Evolutionary conservation across 2,329 filamentous ascomycete species (phyloP).

Genomic region (Fusarium sp.): DNA sequence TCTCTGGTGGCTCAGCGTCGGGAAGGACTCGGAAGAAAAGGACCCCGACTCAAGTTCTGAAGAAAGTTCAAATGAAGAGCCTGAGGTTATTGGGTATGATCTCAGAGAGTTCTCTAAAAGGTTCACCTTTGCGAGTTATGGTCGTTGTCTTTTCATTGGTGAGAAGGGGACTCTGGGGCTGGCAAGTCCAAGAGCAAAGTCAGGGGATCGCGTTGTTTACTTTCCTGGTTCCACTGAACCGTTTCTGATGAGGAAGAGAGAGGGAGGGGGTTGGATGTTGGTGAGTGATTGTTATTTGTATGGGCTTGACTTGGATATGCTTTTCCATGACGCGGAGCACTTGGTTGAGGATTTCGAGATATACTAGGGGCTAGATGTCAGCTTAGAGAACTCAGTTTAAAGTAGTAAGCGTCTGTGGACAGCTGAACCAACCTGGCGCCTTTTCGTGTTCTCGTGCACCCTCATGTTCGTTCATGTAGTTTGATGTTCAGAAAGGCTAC

Average conservation of each 20-base stretch:
- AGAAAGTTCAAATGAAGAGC: rapidly evolving
- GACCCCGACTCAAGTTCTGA: rapidly evolving
- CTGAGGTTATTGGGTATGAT: neutral
- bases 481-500: neutral
- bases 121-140: neutral
- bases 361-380: neutral
- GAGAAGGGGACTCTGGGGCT: constrained; percentile 10
- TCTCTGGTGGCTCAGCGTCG: neutral
- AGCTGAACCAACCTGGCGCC: rapidly evolving
- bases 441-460: rapidly evolving
- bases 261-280: neutral
- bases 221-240: neutral
- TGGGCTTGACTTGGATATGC: neutral
- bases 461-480: neutral
- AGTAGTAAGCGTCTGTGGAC: rapidly evolving
- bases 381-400: rapidly evolving
- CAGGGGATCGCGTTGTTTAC: neutral
- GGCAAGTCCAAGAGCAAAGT: neutral
- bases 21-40: rapidly evolving
- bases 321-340: constrained; percentile 7
- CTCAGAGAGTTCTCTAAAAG: neutral
- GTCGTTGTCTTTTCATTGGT: constrained; percentile 4
- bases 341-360: constrained; percentile 1
- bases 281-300: constrained; percentile 16
- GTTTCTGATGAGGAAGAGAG: neutral